Evolutionary conservation across 208 protist genomes (phyloP).

Genomic region (Kentomonas sorsogonicus): DNA sequence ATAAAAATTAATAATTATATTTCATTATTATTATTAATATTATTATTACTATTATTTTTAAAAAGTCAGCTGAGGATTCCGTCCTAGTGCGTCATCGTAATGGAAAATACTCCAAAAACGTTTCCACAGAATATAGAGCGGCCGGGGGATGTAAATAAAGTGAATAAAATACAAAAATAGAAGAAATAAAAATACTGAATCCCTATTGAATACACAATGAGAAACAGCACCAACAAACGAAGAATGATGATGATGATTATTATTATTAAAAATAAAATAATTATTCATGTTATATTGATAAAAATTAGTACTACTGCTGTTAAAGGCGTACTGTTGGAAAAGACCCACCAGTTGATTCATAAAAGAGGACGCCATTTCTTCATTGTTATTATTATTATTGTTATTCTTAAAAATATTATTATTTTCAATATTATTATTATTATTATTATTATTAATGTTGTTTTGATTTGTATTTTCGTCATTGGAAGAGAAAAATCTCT

Average conservation of each 20-base stretch:
- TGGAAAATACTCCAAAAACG: neutral
- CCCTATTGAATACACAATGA: neutral
- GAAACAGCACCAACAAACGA: neutral
- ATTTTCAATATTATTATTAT: neutral
- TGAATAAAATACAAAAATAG: neutral
- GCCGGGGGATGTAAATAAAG: neutral
- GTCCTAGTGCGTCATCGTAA: constrained; percentile 35
- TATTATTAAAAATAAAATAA: constrained; percentile 3
- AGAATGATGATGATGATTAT: neutral
- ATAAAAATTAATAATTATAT: no score
- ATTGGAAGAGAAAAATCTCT: neutral
- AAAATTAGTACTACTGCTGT: no score
- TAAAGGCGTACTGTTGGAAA: no score
- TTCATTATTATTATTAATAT: constrained; percentile 2
- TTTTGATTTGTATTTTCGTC: neutral
- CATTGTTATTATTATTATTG: constrained; percentile 1
- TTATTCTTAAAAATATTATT: constrained; percentile 1
- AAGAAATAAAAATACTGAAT: constrained; percentile 4
- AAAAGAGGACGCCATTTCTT: no score
- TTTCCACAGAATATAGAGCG: neutral
- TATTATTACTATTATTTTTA: neutral
- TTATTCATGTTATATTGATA: no score
- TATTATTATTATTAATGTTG: no score
- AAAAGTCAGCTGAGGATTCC: constrained; percentile 29
- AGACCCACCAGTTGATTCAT: no score